A percentile compares a stretch with the other conserved stretches of the same genome.
phyloP scores from a whole-genome alignment of 176 grass and related monocot genomes.

The Paspalum notatum region DNA sequence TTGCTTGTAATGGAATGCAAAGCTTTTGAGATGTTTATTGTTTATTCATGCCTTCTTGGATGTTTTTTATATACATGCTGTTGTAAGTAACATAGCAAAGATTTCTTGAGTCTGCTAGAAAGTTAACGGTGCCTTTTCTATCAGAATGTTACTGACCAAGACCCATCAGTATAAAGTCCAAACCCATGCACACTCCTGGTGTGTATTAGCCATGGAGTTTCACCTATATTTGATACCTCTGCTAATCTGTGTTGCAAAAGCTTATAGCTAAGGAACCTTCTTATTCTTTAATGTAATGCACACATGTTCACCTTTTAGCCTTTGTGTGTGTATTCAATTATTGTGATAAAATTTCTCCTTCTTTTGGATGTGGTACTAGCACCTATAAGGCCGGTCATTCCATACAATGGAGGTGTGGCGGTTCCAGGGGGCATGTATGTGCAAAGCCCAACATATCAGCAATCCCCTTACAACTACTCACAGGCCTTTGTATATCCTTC shows the following conservation, averaged over 20 bases:
- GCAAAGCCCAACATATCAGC: slow-evolving; percentile 73
- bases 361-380: slow-evolving; percentile 55
- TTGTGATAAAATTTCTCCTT: slow-evolving; percentile 41
- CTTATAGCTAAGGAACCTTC: slow-evolving; percentile 23
- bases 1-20: slow-evolving; percentile 18
- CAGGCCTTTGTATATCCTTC: slow-evolving; percentile 66
- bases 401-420: slow-evolving; percentile 61
- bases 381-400: slow-evolving; percentile 63
- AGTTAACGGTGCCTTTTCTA: slow-evolving; percentile 15
- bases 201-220: not conserved
- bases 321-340: slow-evolving; percentile 29
- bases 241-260: slow-evolving; percentile 11
- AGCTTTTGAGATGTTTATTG: slow-evolving; percentile 21
- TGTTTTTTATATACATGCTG: not conserved
- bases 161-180: not conserved
- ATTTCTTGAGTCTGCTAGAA: slow-evolving; percentile 28
- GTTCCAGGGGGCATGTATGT: slow-evolving; percentile 67
- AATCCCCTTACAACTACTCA: slow-evolving; percentile 66
- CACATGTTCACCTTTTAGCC: slow-evolving; percentile 16
- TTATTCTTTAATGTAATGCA: slow-evolving; percentile 35
- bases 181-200: not conserved
- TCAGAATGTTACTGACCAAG: not conserved
- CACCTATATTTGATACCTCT: not conserved
- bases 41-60: not conserved
- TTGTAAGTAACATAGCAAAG: not conserved